Base-by-base conservation (phyloP, 805 yeast species). In the Gaillardinia entomophila region DNA sequence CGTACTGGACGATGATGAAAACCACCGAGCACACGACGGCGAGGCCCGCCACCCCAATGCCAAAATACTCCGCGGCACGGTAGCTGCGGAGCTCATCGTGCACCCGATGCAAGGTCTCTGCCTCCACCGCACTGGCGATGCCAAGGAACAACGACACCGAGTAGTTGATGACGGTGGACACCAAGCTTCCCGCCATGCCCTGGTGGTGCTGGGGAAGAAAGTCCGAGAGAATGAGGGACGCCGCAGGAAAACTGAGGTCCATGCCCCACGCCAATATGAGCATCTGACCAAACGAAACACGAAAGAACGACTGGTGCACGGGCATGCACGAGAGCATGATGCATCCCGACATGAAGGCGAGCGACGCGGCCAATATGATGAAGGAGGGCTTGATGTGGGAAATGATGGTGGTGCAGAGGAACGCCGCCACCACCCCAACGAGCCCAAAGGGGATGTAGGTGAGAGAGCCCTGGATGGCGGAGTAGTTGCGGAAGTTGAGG, bases 191-290 rank as follows among this genome's bases (percentile, higher is more conserved):
- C 1, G 88, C 89, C 70, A 80, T 74, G 6, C 90, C 92, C 55
- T 83, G 92, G 43, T 78, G 75, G 36, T 70, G 62, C 30, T 63
- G 53, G 0, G 89, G 88, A 24, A 82, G 59, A 29, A 60, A 60
- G 38, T 77, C 77, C 6, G 81, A 71, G 26, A 82, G 52, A 11
- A 79, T 68, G 30, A 82, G 65, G 0, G 87, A 74, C 0, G 83
- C 78, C 1, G 89, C 79, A 0, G 92, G 90, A 53, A 82, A 83
- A 17, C 84, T 76, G 51, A 79, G 60, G 51, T 83, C 90, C 88
- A 83, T 81, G 2, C 87, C 94, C 66, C 78, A 79, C 11, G 79
- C 71, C 4, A 75, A 56, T 4, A 82, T 55, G 12, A 77, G 43
- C 65, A 73, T 62, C 19, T 73, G 68, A 3, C 80, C 77, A 46